These are phyloP conservation scores for Papiliotrema laurentii DNA, from an alignment of 1,284 basidiomycete genomes.

Conservation along the genomic window DNA sequence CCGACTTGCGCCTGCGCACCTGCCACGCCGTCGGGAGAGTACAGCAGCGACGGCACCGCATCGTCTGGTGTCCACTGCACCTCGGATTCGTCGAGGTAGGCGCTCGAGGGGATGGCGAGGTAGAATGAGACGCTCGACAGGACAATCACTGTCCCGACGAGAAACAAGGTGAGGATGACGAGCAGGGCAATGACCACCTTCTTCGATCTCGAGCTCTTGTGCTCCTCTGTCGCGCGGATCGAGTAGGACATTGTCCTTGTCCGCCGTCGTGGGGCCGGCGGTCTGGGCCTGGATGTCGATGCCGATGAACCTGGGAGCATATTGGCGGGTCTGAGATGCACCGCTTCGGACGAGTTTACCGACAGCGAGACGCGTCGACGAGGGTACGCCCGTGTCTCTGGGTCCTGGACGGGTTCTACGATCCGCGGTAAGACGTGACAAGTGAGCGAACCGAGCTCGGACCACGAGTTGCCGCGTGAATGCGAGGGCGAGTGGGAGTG, in stretches of 20 bases:
- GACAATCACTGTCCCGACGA: conserved; percentile 85
- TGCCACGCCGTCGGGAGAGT: too few relatives aligned
- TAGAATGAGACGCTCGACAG: conserved; percentile 87
- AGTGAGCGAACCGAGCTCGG: too few relatives aligned
- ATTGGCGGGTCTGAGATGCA: not conserved
- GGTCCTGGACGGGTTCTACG: not conserved
- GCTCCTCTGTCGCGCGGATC: not conserved
- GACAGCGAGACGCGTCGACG: conserved; percentile 3
- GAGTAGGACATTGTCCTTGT: conserved; percentile 4
- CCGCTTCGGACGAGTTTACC: not conserved
- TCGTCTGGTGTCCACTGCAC: conserved; percentile 56
- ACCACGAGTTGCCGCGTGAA: too few relatives aligned
- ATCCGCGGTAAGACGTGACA: conserved; percentile 2
- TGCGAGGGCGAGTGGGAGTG: too few relatives aligned
- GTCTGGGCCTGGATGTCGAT: not conserved
- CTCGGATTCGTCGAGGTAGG: conserved; percentile 74
- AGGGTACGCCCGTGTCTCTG: not conserved
- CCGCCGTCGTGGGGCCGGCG: not conserved
- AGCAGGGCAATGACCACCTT: conserved; percentile 60
- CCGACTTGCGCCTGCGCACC: too few relatives aligned
- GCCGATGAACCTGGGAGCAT: not conserved
- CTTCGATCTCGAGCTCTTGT: not conserved
- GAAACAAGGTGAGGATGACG: conserved; percentile 72
- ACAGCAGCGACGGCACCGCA: conserved; percentile 20
- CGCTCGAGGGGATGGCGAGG: conserved; percentile 72